Evolutionary conservation across 192 early-diverging fungal genomes (phyloP), one percentile per base, ranked within the genome.

Genomic region (Piromyces sp.): DNA sequence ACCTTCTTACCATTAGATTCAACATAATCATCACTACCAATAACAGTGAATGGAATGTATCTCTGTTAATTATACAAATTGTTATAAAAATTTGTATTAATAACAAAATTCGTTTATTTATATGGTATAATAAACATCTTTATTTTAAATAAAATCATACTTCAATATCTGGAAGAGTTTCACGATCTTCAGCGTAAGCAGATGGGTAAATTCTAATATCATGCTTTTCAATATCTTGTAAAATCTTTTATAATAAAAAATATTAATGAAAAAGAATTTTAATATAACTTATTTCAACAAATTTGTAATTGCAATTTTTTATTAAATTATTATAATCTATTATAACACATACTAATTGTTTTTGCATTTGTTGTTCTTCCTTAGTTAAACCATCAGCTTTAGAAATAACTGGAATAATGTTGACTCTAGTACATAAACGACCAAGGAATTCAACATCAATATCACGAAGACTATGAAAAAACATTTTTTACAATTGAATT

Each of bases 321-420:
- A n/a, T n/a, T n/a, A n/a, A n/a, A n/a, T n/a, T n/a, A n/a, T n/a
- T n/a, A n/a, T n/a, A n/a, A n/a, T n/a, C n/a, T n/a, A n/a, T n/a
- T n/a, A 51, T 0, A 51, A 22, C 3, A 6, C 51, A 68, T 68
- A 68, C 51, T 68, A 68, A 68, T 68, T 68, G 51, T 68, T 68
- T 68, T 68, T 68, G 51, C 5, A 68, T 26, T 68, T 68, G 51
- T 68, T 68, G 51, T 68, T 99, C 97, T 79, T 91, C 88, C 15
- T 93, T 92, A 30, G 96, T 96, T 80, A 98, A 89, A 28, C 95
- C 92, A 88, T 99, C 98, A 6, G 96, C 92, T 81, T 95, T 95
- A 80, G 93, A 96, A 84, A 99, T 92, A n/a, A 97, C 93, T 29
- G 98, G 98, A 80, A 98, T 95, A 36, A 99, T 93, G 84, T 99